Evolutionary conservation across 2,329 filamentous ascomycete genomes (phyloP).

Genomic region (Aspergillus felis): DNA sequence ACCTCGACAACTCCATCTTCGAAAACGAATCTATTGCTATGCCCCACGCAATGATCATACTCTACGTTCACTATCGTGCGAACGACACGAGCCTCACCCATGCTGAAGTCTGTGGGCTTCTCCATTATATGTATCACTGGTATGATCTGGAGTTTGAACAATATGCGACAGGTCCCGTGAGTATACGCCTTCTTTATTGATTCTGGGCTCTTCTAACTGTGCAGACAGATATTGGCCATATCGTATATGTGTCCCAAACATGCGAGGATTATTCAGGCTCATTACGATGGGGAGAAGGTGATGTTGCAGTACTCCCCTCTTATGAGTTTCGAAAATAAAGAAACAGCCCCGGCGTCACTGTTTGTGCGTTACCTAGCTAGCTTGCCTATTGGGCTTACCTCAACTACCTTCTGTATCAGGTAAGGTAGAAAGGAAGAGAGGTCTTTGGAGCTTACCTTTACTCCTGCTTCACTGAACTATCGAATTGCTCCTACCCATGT

Average conservation of each 20-base stretch:
- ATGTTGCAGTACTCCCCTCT: slow-evolving; percentile 4
- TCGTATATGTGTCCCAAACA: slow-evolving; percentile 1
- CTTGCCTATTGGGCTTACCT: background rate
- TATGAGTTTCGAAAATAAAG: background rate
- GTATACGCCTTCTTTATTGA: background rate
- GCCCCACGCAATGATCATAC: too few species aligned
- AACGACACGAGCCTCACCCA: background rate
- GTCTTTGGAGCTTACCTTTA: too few species aligned
- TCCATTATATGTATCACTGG: background rate
- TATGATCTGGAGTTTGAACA: background rate
- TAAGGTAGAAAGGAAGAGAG: background rate
- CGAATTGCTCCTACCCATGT: too few species aligned
- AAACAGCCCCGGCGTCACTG: background rate
- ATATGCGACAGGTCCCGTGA: background rate
- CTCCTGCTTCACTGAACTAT: too few species aligned
- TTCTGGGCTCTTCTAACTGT: background rate
- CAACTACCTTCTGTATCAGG: background rate
- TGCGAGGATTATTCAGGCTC: slow-evolving; percentile 5
- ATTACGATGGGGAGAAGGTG: slow-evolving; percentile 1
- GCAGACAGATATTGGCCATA: background rate
- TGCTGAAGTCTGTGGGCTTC: background rate
- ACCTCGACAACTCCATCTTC: too few species aligned
- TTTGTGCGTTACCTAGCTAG: background rate
- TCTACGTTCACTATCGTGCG: background rate
- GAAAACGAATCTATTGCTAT: too few species aligned